Conservation (phyloP, 352 stramenopile genomes). For the Nannochloropsis limnetica region DNA sequence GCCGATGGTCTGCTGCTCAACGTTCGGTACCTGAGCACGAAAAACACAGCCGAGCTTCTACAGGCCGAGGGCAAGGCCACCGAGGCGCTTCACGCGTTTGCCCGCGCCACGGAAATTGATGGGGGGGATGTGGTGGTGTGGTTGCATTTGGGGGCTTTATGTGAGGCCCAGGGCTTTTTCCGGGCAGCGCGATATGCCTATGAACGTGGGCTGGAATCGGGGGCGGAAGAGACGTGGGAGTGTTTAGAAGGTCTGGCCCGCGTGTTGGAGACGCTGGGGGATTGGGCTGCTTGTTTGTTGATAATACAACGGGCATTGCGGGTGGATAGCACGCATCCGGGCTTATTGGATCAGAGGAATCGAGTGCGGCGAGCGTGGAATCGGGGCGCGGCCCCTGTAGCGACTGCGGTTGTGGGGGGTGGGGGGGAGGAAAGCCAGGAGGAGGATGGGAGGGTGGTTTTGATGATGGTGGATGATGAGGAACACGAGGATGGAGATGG, state of each 20-base stretch:
- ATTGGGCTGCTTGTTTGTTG: not conserved
- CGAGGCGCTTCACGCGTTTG: slow-evolving; percentile 15
- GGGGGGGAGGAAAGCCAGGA: not conserved
- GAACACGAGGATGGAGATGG: not conserved
- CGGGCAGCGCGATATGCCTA: slow-evolving; percentile 28
- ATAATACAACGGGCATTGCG: slow-evolving; percentile 13
- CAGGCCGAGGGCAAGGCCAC: not conserved
- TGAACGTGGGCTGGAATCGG: slow-evolving; percentile 11
- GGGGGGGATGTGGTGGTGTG: not conserved
- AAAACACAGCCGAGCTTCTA: slow-evolving; percentile 13
- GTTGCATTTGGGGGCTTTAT: not conserved
- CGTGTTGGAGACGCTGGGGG: not conserved
- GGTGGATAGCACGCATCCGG: not conserved
- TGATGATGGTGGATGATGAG: not conserved
- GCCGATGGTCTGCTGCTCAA: not conserved
- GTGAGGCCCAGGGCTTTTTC: not conserved
- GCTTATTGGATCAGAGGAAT: not conserved
- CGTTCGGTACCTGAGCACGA: slow-evolving; percentile 19
- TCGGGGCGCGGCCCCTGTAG: not conserved
- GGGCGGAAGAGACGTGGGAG: not conserved
- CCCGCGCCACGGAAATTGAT: not conserved
- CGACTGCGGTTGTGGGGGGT: not conserved
- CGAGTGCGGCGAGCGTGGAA: not conserved
- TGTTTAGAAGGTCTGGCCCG: not conserved
- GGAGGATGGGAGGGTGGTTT: not conserved